A percentile compares a stretch with the other conserved stretches of the same genome.
These are phyloP conservation scores for Colletotrichum sp. DNA, from an alignment of 2,329 filamentous ascomycete genomes.

Conservation along the genomic window DNA sequence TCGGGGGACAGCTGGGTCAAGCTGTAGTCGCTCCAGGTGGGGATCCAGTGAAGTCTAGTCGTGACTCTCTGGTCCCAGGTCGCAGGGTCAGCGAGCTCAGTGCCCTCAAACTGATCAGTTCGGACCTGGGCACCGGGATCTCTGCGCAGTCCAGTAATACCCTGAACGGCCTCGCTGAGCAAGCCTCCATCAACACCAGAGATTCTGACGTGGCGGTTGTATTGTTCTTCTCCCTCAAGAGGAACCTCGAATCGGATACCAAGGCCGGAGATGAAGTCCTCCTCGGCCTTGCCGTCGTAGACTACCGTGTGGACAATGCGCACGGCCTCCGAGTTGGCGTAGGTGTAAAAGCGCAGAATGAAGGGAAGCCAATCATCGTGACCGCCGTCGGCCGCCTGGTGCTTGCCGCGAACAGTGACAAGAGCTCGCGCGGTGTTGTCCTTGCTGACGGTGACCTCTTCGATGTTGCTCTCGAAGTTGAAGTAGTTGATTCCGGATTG, in stretches of 20 bases:
- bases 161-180: constrained; percentile 62
- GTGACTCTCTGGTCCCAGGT: constrained; percentile 54
- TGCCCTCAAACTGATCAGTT: constrained; percentile 54
- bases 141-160: constrained; percentile 61
- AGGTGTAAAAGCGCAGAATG: constrained; percentile 63
- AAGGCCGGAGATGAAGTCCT: constrained; percentile 58
- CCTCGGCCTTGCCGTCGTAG: constrained; percentile 53
- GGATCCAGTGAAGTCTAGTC: constrained; percentile 58
- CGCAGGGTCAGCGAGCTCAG: constrained; percentile 43
- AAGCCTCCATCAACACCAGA: constrained; percentile 60
- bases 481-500: constrained; percentile 42
- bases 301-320: constrained; percentile 61
- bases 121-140: constrained; percentile 57
- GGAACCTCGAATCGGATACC: constrained; percentile 63
- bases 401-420: constrained; percentile 48
- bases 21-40: constrained; percentile 62
- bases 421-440: constrained; percentile 47
- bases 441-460: constrained; percentile 53
- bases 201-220: constrained; percentile 64
- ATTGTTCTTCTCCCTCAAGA: constrained; percentile 54
- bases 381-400: constrained; percentile 33
- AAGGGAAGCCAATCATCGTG: constrained; percentile 59
- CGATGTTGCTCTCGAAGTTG: constrained; percentile 54
- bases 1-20: constrained; percentile 63
- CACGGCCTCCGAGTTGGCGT: constrained; percentile 60